These are phyloP conservation scores for Citropsis articulata DNA, from an alignment of 345 rosid genomes.

Conservation along the genomic window DNA sequence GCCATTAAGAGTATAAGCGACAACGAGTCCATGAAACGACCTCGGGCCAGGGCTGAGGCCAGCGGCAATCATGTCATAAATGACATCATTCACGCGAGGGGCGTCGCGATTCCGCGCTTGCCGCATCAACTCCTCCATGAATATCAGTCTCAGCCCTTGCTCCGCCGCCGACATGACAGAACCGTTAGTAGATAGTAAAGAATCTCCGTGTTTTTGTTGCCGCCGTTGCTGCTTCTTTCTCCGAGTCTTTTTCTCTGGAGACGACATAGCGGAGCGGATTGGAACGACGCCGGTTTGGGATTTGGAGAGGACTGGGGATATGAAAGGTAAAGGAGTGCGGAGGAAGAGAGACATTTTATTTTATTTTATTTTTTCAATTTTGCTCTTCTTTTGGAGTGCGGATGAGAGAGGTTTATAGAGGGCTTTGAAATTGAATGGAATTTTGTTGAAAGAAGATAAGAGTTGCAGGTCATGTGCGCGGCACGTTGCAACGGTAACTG, in stretches of 20 bases:
- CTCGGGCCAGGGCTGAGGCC: constrained; percentile 91
- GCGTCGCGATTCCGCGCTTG: constrained; percentile 72
- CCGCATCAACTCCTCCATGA: constrained; percentile 94
- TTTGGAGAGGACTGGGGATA: constrained; percentile 12
- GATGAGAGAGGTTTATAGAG: constrained; percentile 14
- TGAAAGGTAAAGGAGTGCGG: constrained; percentile 16
- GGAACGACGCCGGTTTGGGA: neutral
- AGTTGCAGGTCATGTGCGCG: neutral
- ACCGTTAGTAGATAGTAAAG: constrained; percentile 1
- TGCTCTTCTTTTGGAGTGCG: neutral
- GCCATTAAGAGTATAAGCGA: constrained; percentile 60
- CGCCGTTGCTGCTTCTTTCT: constrained; percentile 26
- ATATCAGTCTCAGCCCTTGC: constrained; percentile 73
- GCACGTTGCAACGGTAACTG: neutral
- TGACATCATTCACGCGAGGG: constrained; percentile 65
- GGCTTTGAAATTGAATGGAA: constrained; percentile 18
- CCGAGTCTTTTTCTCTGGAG: constrained; percentile 31
- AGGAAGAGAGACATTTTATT: constrained; percentile 23
- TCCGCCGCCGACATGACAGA: constrained; percentile 48
- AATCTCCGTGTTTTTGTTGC: constrained; percentile 10
- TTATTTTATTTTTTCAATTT: neutral
- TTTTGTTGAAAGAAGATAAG: neutral
- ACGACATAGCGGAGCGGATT: constrained; percentile 28
- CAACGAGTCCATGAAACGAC: constrained; percentile 89
- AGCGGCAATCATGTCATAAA: constrained; percentile 94